These are phyloP conservation scores for Nemania sp. DNA, from an alignment of 2,329 filamentous ascomycete genomes.

Conservation along the genomic window DNA sequence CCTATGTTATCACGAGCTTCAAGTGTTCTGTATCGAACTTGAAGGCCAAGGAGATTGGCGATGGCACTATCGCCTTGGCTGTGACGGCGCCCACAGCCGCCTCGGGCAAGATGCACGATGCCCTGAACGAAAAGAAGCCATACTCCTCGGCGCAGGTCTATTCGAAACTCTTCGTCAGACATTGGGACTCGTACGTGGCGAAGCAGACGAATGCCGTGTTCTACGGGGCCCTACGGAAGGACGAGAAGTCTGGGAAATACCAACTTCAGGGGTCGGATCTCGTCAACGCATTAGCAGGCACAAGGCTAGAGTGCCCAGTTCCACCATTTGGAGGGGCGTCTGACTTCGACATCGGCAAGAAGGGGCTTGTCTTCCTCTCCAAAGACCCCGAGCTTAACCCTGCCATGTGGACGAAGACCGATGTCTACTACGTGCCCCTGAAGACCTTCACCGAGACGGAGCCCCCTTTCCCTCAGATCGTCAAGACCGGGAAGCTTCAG, in stretches of 20 bases:
- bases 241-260: constrained; percentile 52
- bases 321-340: constrained; percentile 81
- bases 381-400: constrained; percentile 79
- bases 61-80: constrained; percentile 65
- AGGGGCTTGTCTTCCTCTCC: constrained; percentile 78
- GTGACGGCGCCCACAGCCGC: constrained; percentile 74
- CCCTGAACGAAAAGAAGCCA: constrained; percentile 68
- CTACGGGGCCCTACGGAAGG: constrained; percentile 53
- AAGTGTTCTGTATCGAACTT: constrained; percentile 68
- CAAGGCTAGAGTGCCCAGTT: constrained; percentile 73
- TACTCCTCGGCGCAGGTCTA: constrained; percentile 77
- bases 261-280: constrained; percentile 60
- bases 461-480: constrained; percentile 63
- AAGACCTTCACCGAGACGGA: constrained; percentile 67
- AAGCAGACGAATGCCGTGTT: constrained; percentile 75
- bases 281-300: constrained; percentile 73
- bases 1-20: constrained; percentile 62
- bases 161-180: constrained; percentile 79
- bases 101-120: constrained; percentile 76
- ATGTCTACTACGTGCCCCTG: constrained; percentile 80
- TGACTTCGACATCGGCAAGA: constrained; percentile 80
- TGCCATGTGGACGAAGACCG: constrained; percentile 82
- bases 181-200: constrained; percentile 83
- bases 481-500: constrained; percentile 67
- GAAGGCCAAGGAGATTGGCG: constrained; percentile 65